These are phyloP conservation scores for Talinum fruticosum DNA, from an alignment of 148 eudicot species.

Conservation along the genomic window DNA sequence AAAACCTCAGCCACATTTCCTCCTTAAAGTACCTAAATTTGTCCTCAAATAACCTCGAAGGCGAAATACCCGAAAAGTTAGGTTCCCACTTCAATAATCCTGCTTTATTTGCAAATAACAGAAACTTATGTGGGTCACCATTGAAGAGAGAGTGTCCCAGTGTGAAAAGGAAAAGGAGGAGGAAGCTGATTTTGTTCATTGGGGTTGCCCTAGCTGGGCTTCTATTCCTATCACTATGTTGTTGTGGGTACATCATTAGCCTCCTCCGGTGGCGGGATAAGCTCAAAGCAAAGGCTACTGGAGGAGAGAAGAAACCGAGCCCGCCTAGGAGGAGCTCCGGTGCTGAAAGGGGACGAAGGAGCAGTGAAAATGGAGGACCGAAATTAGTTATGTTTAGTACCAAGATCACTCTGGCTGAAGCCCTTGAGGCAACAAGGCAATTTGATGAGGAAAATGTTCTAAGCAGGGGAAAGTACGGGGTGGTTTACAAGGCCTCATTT, in stretches of 20 bases:
- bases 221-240: constrained; percentile 41
- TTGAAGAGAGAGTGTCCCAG: constrained; percentile 42
- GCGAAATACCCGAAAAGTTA: constrained; percentile 58
- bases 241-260: constrained; percentile 52
- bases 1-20: constrained; percentile 38
- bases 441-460: constrained; percentile 89
- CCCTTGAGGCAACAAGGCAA: constrained; percentile 72
- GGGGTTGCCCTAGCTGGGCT: constrained; percentile 47
- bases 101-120: constrained; percentile 42
- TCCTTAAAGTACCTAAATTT: constrained; percentile 51
- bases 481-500: constrained; percentile 67
- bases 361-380: constrained; percentile 65
- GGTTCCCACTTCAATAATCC: constrained; percentile 54
- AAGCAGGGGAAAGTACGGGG: constrained; percentile 64
- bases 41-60: constrained; percentile 59
- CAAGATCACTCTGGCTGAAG: constrained; percentile 61
- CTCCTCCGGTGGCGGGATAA: constrained; percentile 62
- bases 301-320: constrained; percentile 68
- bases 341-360: constrained; percentile 49
- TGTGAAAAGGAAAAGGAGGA: constrained; percentile 32
- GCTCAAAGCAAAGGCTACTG: constrained; percentile 38
- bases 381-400: constrained; percentile 69
- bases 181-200: constrained; percentile 46
- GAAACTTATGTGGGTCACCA: constrained; percentile 65
- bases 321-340: constrained; percentile 66